Evolutionary conservation across 2,329 filamentous ascomycete genomes (phyloP), one percentile per base, ranked within the genome.

Genomic region (Ustulina deusta): DNA sequence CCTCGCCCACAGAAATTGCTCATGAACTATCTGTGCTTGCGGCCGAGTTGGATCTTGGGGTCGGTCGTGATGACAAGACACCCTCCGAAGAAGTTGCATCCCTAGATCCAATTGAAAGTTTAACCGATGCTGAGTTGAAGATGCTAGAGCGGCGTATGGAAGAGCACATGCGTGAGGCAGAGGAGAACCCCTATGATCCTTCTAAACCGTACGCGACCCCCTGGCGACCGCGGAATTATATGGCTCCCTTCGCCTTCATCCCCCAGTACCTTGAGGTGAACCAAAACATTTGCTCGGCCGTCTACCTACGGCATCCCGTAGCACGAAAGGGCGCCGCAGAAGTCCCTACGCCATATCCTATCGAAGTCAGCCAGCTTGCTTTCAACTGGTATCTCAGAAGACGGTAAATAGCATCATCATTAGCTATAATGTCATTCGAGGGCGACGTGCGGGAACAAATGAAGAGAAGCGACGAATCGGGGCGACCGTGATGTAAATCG

Each of bases 221-320:
- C 13, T 99, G 96, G 96, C 83, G 86, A 71, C 96, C 96, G 13
- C 87, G 94, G 63, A 87, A 91, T 60, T 98, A 88, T 81, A 97
- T 99, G 92, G 86, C 88, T 59, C 90, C 94, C 0, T 99, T 99
- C 81, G 94, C 94, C 27, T 97, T 97, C 81, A 94, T 99, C 73
- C 96, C 96, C 11, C 86, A 92, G 61, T 99, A 98, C 80, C 88
- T 99, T 68, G 97, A 99, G 83, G 96, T 99, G 74, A 97, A 98
- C 84, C 96, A 97, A 80, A 97, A 94, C 77, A 92, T 98, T 75
- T 99, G 96, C 81, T 91, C 94, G 0, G 96, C 96, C 11, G 94
- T 99, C 46, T 99, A 99, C 80, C 83, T 99, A 69, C 88, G 96
- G 65, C 95, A 99, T 83, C 96, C 96, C 0, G 95, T 98, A 49